Conservation (phyloP, 345 rosid genomes). For the Dovyalis caffra region DNA sequence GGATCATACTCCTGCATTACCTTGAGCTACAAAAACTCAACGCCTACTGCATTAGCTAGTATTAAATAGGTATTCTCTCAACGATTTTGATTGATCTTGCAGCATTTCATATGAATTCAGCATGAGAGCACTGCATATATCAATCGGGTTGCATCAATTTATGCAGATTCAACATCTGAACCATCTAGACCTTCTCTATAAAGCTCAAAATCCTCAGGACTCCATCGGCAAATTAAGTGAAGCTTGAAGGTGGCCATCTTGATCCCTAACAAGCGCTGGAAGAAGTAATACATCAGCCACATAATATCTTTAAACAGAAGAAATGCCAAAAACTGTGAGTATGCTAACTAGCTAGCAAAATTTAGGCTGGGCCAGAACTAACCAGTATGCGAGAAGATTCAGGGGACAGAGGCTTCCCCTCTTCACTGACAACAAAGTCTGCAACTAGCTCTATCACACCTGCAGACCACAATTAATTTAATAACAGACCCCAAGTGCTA, state of each 20-base stretch:
- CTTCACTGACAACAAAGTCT: conserved; percentile 86
- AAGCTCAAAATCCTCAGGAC: conserved; percentile 69
- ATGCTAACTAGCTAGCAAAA: not conserved
- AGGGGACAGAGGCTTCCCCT: conserved; percentile 88
- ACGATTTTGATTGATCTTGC: conserved; percentile 6
- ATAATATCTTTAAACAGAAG: not conserved
- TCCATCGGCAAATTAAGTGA: conserved; percentile 77
- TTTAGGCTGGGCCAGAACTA: not conserved
- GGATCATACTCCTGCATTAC: not conserved
- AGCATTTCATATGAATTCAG: not conserved
- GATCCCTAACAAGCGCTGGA: conserved; percentile 84
- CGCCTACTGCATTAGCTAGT: not conserved
- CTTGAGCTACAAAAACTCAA: not conserved
- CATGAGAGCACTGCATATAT: not conserved
- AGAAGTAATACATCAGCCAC: not conserved
- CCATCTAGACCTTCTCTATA: conserved; percentile 57
- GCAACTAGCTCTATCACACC: conserved; percentile 90
- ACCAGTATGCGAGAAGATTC: conserved; percentile 93
- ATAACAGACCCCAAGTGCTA: not conserved
- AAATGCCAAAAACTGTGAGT: not conserved
- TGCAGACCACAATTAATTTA: conserved; percentile 22
- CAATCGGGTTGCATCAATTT: not conserved
- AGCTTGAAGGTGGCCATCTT: conserved; percentile 92
- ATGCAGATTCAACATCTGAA: conserved; percentile 85
- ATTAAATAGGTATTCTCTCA: not conserved